Percentiles rank a stretch among this genome's conserved stretches.
phyloP scores from a whole-genome alignment of 176 grass and related monocot genomes.

The Musa troglodytarum region DNA sequence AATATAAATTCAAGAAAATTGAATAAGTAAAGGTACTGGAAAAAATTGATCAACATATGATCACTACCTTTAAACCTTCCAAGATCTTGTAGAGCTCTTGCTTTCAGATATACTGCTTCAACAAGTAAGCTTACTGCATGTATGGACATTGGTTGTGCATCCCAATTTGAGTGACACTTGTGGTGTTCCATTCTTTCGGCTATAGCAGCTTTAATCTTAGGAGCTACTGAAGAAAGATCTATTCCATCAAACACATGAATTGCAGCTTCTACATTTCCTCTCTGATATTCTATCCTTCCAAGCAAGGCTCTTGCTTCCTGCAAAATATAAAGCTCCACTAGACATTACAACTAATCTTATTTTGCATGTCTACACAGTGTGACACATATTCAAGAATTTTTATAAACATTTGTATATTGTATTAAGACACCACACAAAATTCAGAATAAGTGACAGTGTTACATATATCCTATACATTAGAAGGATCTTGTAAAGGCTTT shows the following conservation, averaged over 20 bases:
- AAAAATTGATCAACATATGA: background rate
- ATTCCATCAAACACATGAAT: conserved; percentile 78
- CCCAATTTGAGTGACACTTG: conserved; percentile 44
- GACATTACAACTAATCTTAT: background rate
- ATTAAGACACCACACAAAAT: background rate
- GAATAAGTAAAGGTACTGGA: background rate
- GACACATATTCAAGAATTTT: background rate
- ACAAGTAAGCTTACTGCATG: conserved; percentile 75
- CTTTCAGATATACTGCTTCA: conserved; percentile 87
- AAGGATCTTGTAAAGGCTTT: background rate
- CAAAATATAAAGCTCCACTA: conserved; percentile 22
- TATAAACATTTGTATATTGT: background rate
- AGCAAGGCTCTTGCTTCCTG: conserved; percentile 95
- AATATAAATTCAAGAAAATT: too few species aligned
- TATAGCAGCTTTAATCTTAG: conserved; percentile 75
- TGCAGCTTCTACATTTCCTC: conserved; percentile 83
- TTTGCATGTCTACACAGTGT: background rate
- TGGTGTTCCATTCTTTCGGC: conserved; percentile 50
- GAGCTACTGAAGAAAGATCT: conserved; percentile 61
- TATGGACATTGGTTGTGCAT: conserved; percentile 60
- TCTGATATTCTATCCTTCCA: conserved; percentile 87
- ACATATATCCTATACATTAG: background rate
- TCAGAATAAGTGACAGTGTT: background rate
- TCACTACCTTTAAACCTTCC: conserved; percentile 74
- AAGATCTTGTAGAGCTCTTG: conserved; percentile 83